Conservation (phyloP, 1,284 basidiomycete genomes). For the Cerrena zonata region DNA sequence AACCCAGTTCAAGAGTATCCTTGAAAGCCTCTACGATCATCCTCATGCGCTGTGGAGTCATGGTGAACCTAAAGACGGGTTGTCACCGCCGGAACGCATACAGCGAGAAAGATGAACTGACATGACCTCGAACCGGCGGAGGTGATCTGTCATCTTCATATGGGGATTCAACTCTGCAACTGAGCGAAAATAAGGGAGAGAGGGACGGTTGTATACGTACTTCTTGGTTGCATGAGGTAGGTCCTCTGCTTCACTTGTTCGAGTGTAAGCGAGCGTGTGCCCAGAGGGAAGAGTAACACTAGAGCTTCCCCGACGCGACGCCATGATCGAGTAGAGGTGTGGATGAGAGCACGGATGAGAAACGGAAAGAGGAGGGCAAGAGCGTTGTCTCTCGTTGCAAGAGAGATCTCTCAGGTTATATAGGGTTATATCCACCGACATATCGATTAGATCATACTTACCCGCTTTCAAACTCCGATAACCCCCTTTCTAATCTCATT, state of each 20-base stretch:
- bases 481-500: background rate
- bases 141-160: slow-evolving; percentile 84
- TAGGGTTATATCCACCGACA: background rate
- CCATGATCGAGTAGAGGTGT: slow-evolving; percentile 14
- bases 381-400: too few relatives aligned
- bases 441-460: slow-evolving; percentile 1
- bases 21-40: slow-evolving; percentile 97
- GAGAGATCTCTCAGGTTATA: too few relatives aligned
- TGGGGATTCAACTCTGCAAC: slow-evolving; percentile 19
- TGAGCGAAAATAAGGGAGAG: slow-evolving; percentile 11
- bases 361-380: background rate
- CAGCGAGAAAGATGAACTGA: slow-evolving; percentile 32
- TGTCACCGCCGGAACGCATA: background rate
- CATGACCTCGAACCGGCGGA: slow-evolving; percentile 81
- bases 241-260: slow-evolving; percentile 74
- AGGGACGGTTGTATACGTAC: slow-evolving; percentile 34
- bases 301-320: slow-evolving; percentile 70
- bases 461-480: slow-evolving; percentile 1
- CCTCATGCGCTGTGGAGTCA: slow-evolving; percentile 90
- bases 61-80: slow-evolving; percentile 56
- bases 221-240: slow-evolving; percentile 84
- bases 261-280: slow-evolving; percentile 71
- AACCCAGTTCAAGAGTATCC: slow-evolving; percentile 82
- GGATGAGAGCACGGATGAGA: background rate
- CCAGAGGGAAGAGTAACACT: slow-evolving; percentile 67